Evolutionary conservation across 345 rosid species (phyloP).

Genomic region (Eucalyptus cloeziana): DNA sequence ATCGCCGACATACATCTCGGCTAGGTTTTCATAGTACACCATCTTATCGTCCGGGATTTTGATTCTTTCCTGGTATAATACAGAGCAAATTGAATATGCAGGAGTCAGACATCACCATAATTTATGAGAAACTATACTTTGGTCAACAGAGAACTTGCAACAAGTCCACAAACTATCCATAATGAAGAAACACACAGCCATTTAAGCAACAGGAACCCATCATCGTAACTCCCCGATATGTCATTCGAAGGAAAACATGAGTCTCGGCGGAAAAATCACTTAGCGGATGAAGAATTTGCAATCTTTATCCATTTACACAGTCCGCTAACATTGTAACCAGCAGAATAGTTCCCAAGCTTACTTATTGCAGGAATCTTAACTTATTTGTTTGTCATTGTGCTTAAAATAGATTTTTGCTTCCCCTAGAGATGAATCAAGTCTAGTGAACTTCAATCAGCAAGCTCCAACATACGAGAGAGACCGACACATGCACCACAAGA

Average conservation of each 20-base stretch:
- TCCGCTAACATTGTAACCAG: background rate
- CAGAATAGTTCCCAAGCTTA: background rate
- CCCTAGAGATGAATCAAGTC: background rate
- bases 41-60: constrained; percentile 76
- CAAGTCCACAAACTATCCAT: background rate
- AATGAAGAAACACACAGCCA: background rate
- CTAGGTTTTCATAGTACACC: constrained; percentile 78
- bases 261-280: background rate
- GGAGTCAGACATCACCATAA: background rate
- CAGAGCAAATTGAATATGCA: background rate
- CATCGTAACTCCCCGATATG: background rate
- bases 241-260: background rate
- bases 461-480: background rate
- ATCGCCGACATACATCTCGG: constrained; percentile 94
- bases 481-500: background rate
- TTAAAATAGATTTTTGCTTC: background rate
- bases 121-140: background rate
- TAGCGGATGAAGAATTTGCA: background rate
- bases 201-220: background rate
- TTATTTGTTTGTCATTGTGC: background rate
- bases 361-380: background rate
- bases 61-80: constrained; percentile 57
- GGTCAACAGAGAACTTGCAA: background rate
- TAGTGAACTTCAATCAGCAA: background rate
- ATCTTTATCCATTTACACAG: background rate